Conservation (phyloP, 495 filamentous ascomycete genomes). For the Talaromyces ruber region DNA sequence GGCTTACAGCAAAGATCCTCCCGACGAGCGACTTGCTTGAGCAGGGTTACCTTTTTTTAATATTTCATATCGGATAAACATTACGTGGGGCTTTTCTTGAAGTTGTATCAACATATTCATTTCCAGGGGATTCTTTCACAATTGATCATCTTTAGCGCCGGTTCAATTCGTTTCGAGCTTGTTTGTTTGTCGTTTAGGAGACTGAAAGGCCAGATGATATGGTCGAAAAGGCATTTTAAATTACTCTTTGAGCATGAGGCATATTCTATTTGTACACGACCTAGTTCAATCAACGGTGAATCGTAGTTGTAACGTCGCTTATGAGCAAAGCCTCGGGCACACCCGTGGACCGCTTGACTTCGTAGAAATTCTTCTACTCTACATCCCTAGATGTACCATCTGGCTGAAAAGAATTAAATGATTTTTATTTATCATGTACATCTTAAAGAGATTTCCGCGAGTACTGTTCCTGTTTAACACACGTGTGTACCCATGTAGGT, state of each 20-base stretch:
- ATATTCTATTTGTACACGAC: neutral
- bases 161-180: neutral
- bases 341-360: too few relatives aligned
- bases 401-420: too few relatives aligned
- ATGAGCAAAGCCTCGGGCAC: neutral
- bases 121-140: neutral
- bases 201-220: neutral
- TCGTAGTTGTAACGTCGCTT: neutral
- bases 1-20: slow-evolving; percentile 35
- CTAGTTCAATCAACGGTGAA: neutral
- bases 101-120: slow-evolving; percentile 3
- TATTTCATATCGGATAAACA: slow-evolving; percentile 2
- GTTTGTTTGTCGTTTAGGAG: neutral
- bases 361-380: too few relatives aligned
- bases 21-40: slow-evolving; percentile 31
- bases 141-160: slow-evolving; percentile 3
- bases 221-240: neutral
- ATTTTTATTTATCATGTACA: too few relatives aligned
- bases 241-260: neutral
- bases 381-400: too few relatives aligned
- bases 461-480: too few relatives aligned
- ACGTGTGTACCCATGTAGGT: too few relatives aligned
- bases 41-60: neutral
- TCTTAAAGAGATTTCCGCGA: too few relatives aligned
- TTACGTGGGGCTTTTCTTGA: neutral